Percentiles rank a stretch among this genome's conserved stretches.
phyloP scores from a whole-genome alignment of 768 basidiomycete genomes.

The Mycena floridula region DNA sequence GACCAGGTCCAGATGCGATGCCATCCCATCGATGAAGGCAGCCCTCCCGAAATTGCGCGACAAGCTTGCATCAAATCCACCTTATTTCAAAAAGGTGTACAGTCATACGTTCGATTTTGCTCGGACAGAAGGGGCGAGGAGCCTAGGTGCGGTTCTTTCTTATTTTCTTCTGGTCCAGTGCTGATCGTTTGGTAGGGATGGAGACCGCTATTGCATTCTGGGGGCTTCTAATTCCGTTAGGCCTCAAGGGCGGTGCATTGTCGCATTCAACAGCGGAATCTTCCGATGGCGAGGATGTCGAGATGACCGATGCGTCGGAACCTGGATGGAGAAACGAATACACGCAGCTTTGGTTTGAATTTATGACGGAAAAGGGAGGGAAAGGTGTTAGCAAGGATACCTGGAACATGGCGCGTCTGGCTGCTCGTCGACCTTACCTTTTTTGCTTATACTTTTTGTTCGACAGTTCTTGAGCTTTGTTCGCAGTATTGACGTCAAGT shows the following conservation, averaged over 20 bases:
- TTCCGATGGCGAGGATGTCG: constrained; percentile 43
- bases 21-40: constrained; percentile 52
- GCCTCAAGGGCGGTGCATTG: constrained; percentile 61
- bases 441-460: background rate
- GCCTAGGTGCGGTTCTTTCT: constrained; percentile 48
- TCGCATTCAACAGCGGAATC: constrained; percentile 28
- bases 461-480: constrained; percentile 77
- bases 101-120: constrained; percentile 78
- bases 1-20: constrained; percentile 47
- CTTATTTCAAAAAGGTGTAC: constrained; percentile 77
- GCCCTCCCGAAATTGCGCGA: constrained; percentile 48
- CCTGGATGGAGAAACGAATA: constrained; percentile 61
- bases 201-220: constrained; percentile 77
- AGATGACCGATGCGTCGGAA: constrained; percentile 22
- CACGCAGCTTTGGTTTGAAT: constrained; percentile 76
- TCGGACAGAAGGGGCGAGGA: constrained; percentile 69
- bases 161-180: background rate
- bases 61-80: constrained; percentile 56
- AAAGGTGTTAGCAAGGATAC: constrained; percentile 87
- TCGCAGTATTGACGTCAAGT: constrained; percentile 65
- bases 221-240: constrained; percentile 70
- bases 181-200: constrained; percentile 31
- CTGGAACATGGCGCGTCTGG: constrained; percentile 75
- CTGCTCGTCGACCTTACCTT: constrained; percentile 1
- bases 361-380: constrained; percentile 52